A percentile compares a stretch with the other conserved stretches of the same genome.
Evolutionary conservation across 163 green algal genomes (phyloP).

Genomic region (Scenedesmus sp.): DNA sequence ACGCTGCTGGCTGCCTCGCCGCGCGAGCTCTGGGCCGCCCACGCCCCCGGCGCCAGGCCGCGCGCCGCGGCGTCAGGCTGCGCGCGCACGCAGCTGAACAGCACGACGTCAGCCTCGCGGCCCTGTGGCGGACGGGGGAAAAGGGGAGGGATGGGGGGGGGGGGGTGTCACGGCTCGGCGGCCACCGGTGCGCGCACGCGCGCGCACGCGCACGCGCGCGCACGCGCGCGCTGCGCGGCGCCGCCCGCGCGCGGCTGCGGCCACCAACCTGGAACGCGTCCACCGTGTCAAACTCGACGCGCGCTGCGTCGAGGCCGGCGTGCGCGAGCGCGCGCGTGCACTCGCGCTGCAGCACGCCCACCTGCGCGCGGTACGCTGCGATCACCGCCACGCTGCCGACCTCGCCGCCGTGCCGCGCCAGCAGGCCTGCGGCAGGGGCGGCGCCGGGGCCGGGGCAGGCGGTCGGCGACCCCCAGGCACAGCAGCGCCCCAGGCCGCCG

Average conservation of each 20-base stretch:
- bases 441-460: neutral
- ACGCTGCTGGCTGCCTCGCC: neutral
- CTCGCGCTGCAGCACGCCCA: conserved; percentile 49
- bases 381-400: conserved; percentile 79
- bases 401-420: conserved; percentile 42
- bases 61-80: conserved; percentile 11
- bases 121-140: conserved; percentile 51
- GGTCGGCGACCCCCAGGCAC: neutral
- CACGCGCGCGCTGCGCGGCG: no score
- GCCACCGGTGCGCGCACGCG: no score
- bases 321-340: conserved; percentile 31
- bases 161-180: neutral
- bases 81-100: conserved; percentile 74
- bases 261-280: conserved; percentile 66
- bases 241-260: no score
- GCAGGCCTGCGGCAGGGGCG: conserved; percentile 50
- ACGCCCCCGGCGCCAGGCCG: neutral
- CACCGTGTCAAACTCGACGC: conserved; percentile 64
- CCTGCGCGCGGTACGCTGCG: conserved; percentile 89
- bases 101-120: conserved; percentile 76
- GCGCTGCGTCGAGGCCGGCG: conserved; percentile 2
- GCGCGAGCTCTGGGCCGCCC: no score
- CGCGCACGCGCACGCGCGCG: no score
- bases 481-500: neutral
- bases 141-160: neutral